Evolutionary conservation across 2,329 filamentous ascomycete genomes (phyloP).

Genomic region (Didymella pomorum): DNA sequence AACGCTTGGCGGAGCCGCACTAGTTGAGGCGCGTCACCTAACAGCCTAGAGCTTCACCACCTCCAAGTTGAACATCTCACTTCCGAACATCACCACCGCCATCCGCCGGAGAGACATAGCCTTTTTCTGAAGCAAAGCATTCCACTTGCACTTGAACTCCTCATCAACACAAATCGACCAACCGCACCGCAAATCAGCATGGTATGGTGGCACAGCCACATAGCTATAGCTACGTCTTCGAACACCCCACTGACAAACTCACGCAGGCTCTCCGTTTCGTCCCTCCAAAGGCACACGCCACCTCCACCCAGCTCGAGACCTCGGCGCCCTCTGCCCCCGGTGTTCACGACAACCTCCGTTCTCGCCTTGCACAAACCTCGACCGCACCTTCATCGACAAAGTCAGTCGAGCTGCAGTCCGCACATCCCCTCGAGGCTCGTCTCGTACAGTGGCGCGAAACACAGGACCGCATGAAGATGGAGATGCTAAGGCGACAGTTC

Average conservation of each 20-base stretch:
- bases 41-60: constrained; percentile 41
- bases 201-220: constrained; percentile 18
- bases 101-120: neutral
- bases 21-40: constrained; percentile 41
- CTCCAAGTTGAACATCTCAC: constrained; percentile 24
- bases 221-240: neutral
- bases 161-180: neutral
- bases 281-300: constrained; percentile 71
- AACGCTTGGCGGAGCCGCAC: constrained; percentile 7
- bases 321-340: constrained; percentile 89
- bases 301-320: constrained; percentile 61
- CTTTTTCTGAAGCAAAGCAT: neutral
- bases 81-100: constrained; percentile 6
- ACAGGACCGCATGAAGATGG: constrained; percentile 87
- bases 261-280: constrained; percentile 83
- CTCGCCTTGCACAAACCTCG: constrained; percentile 71
- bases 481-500: constrained; percentile 83
- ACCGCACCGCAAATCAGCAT: constrained; percentile 20
- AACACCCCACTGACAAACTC: constrained; percentile 8
- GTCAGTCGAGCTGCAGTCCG: constrained; percentile 62
- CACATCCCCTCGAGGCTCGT: constrained; percentile 91
- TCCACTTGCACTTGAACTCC: neutral
- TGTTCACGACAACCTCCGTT: constrained; percentile 90
- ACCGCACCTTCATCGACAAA: constrained; percentile 34
- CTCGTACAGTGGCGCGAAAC: constrained; percentile 90